A percentile compares a stretch with the other conserved stretches of the same genome.
These are phyloP conservation scores for Echites panduratus DNA, from an alignment of 257 asterid genomes.

Conservation along the genomic window DNA sequence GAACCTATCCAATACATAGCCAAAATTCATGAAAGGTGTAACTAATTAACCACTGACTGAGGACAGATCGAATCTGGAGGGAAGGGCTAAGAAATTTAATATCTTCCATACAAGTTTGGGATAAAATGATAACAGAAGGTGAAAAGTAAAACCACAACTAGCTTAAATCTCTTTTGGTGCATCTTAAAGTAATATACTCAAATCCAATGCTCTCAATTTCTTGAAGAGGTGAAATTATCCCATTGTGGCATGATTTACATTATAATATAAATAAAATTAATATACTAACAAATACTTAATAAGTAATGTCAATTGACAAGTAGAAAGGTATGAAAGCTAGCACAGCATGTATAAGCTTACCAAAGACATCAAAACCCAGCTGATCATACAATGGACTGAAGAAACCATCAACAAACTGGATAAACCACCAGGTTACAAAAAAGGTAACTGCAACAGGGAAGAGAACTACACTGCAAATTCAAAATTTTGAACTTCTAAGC, in stretches of 20 bases:
- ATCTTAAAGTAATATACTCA: too few species aligned
- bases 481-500: slow-evolving; percentile 10
- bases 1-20: too few species aligned
- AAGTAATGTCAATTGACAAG: not conserved
- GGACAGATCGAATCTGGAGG: too few species aligned
- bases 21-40: too few species aligned
- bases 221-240: not conserved
- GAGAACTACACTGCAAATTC: slow-evolving; percentile 75
- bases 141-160: too few species aligned
- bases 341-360: slow-evolving; percentile 30
- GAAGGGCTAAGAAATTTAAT: too few species aligned
- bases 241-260: not conserved
- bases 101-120: too few species aligned
- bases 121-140: too few species aligned
- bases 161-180: too few species aligned
- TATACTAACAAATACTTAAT: too few species aligned
- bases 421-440: slow-evolving; percentile 89
- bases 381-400: slow-evolving; percentile 88
- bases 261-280: not conserved
- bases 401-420: slow-evolving; percentile 96
- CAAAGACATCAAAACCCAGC: slow-evolving; percentile 78
- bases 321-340: slow-evolving; percentile 1
- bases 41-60: too few species aligned
- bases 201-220: too few species aligned
- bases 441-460: slow-evolving; percentile 90